phyloP scores from a whole-genome alignment of 2,329 filamentous ascomycete genomes.

The Bipolaris gigantea region DNA sequence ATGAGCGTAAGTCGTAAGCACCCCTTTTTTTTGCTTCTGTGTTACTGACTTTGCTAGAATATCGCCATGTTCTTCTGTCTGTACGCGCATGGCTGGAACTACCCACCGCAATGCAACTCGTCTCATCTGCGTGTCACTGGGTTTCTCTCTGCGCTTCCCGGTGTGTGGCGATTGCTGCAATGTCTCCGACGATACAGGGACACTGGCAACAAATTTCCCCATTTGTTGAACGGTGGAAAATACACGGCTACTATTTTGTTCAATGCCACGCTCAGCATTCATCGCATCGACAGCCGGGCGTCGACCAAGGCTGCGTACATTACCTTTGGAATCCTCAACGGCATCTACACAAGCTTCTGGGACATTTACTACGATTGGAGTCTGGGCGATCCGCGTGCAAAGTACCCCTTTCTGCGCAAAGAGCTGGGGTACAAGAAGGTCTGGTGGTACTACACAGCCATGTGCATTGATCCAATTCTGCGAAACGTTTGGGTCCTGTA shows the following conservation, averaged over 20 bases:
- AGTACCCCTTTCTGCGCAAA: constrained; percentile 65
- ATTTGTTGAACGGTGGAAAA: constrained; percentile 90
- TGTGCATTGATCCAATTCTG: constrained; percentile 79
- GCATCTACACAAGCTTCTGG: constrained; percentile 84
- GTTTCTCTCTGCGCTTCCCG: constrained; percentile 80
- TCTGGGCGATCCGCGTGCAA: constrained; percentile 75
- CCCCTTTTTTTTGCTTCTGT: not conserved
- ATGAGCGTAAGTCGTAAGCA: constrained; percentile 67
- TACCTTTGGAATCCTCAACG: constrained; percentile 77
- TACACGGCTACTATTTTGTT: constrained; percentile 83
- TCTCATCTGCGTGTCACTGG: constrained; percentile 79
- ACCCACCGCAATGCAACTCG: constrained; percentile 80
- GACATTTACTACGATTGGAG: constrained; percentile 97
- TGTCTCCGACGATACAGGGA: constrained; percentile 88
- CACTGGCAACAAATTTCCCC: constrained; percentile 84
- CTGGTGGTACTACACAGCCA: constrained; percentile 86
- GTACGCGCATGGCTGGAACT: constrained; percentile 76
- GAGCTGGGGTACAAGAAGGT: constrained; percentile 75
- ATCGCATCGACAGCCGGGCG: constrained; percentile 68
- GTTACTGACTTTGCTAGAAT: constrained; percentile 57
- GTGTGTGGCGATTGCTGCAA: constrained; percentile 87
- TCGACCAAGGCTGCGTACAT: constrained; percentile 73
- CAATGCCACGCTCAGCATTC: constrained; percentile 78
- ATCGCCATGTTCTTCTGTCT: constrained; percentile 93
- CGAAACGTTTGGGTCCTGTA: constrained; percentile 96